phyloP scores from a whole-genome alignment of 495 filamentous ascomycete genomes.

The Xylaria curta region DNA sequence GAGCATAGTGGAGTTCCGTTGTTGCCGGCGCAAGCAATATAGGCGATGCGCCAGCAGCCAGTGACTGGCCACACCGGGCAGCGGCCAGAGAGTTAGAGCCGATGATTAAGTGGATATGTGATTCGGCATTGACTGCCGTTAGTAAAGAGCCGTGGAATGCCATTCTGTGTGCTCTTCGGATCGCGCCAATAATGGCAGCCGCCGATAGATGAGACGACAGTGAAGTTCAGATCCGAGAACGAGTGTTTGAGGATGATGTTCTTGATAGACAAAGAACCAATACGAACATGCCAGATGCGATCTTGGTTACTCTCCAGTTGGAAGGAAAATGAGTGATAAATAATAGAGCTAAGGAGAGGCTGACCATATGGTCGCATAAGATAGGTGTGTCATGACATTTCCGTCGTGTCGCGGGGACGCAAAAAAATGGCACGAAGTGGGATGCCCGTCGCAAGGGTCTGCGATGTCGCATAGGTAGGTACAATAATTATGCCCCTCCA shows the following conservation, averaged over 20 bases:
- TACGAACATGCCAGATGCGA: not conserved
- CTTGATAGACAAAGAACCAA: not conserved
- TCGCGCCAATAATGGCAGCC: not conserved
- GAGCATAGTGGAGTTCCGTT: slow-evolving; percentile 70
- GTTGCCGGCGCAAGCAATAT: slow-evolving; percentile 78
- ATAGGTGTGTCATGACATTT: slow-evolving; percentile 9
- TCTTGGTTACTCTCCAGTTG: too few species aligned
- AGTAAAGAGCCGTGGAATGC: slow-evolving; percentile 62
- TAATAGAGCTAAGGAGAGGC: not conserved
- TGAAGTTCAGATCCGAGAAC: not conserved
- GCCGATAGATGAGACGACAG: not conserved
- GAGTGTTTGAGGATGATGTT: not conserved
- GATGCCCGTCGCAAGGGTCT: not conserved
- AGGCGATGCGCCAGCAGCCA: slow-evolving; percentile 86
- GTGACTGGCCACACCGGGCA: slow-evolving; percentile 76
- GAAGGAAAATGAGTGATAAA: not conserved
- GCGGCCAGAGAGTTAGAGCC: slow-evolving; percentile 87
- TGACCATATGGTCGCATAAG: not conserved
- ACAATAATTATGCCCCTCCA: not conserved
- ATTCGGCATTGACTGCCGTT: slow-evolving; percentile 74
- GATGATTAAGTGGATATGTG: slow-evolving; percentile 84
- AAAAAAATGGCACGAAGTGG: slow-evolving; percentile 19
- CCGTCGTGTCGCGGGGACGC: not conserved
- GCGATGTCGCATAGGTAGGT: slow-evolving; percentile 23
- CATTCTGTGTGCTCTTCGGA: not conserved